Evolutionary conservation across 2,329 filamentous ascomycete genomes (phyloP).

Genomic region (Gnomoniopsis sp.): DNA sequence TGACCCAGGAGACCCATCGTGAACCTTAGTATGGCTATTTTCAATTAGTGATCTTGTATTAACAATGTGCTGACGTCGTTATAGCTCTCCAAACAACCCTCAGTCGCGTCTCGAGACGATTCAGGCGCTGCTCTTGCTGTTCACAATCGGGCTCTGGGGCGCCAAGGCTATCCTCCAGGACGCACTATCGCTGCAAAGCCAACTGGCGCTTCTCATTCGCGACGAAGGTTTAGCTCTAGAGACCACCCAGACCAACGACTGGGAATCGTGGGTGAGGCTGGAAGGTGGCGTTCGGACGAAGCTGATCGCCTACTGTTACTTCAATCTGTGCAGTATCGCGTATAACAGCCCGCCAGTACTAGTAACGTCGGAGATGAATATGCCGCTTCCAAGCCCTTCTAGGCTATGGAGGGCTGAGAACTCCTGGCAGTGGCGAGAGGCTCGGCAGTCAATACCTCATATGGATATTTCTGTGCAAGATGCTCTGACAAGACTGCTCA

Average conservation of each 20-base stretch:
- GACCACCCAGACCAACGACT: constrained; percentile 47
- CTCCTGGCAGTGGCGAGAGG: constrained; percentile 58
- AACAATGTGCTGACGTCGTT: constrained; percentile 1
- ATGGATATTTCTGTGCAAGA: constrained; percentile 55
- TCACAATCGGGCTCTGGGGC: constrained; percentile 59
- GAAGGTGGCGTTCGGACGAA: constrained; percentile 58
- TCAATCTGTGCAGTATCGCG: constrained; percentile 59
- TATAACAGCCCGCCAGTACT: constrained; percentile 58
- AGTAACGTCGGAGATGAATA: constrained; percentile 56
- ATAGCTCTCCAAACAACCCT: constrained; percentile 55
- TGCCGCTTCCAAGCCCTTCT: constrained; percentile 52
- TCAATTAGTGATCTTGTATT: no score
- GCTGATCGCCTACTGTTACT: constrained; percentile 59
- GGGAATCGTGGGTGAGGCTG: constrained; percentile 58
- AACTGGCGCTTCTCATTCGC: constrained; percentile 54
- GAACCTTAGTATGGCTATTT: constrained; percentile 52
- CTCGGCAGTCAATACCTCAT: constrained; percentile 46
- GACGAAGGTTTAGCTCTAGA: constrained; percentile 54
- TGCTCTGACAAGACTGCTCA: constrained; percentile 52
- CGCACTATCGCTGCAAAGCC: constrained; percentile 56
- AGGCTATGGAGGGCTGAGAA: constrained; percentile 56
- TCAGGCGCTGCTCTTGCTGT: constrained; percentile 59
- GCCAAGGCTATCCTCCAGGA: constrained; percentile 59
- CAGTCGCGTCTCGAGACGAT: constrained; percentile 62
- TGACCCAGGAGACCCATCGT: constrained; percentile 55